Evolutionary conservation across 345 rosid genomes (phyloP).

Genomic region (Theobroma cacao): DNA sequence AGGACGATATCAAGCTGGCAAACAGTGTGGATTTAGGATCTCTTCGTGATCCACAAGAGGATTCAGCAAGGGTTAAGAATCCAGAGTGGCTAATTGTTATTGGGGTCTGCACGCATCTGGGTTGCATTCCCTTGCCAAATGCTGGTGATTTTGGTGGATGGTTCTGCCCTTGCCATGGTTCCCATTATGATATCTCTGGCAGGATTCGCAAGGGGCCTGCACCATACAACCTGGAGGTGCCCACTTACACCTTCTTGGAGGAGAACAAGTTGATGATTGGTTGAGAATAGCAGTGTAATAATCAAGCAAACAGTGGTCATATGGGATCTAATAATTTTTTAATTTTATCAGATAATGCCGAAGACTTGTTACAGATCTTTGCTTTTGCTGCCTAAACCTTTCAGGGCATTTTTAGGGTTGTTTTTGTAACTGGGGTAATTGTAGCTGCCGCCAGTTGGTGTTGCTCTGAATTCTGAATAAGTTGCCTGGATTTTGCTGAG

Average conservation of each 20-base stretch:
- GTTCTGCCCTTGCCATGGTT: constrained; percentile 98
- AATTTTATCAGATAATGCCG: constrained; percentile 37
- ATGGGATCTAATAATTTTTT: constrained; percentile 11
- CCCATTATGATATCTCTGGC: constrained; percentile 92
- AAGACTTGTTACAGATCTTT: constrained; percentile 25
- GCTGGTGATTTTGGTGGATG: constrained; percentile 98
- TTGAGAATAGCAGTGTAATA: constrained; percentile 30
- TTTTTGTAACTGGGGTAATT: constrained; percentile 16
- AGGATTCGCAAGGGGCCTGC: constrained; percentile 97
- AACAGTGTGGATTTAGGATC: constrained; percentile 77
- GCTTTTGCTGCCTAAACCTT: constrained; percentile 15
- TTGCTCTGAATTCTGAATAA: constrained; percentile 24
- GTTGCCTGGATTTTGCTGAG: constrained; percentile 14
- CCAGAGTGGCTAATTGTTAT: constrained; percentile 90
- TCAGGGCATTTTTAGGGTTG: constrained; percentile 18
- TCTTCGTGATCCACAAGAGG: constrained; percentile 87
- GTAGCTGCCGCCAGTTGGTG: constrained; percentile 4
- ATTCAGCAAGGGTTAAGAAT: constrained; percentile 69
- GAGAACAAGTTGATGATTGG: constrained; percentile 83
- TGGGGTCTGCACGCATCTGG: constrained; percentile 97
- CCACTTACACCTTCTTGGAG: constrained; percentile 82
- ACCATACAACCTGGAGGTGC: constrained; percentile 88
- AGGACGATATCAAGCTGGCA: constrained; percentile 81
- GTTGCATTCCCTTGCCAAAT: constrained; percentile 96
- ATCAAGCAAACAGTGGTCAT: neutral